Percentiles rank a stretch among this genome's conserved stretches.
Evolutionary conservation across 495 filamentous ascomycete genomes (phyloP).

Genomic region (Hypoxylon fuscum): DNA sequence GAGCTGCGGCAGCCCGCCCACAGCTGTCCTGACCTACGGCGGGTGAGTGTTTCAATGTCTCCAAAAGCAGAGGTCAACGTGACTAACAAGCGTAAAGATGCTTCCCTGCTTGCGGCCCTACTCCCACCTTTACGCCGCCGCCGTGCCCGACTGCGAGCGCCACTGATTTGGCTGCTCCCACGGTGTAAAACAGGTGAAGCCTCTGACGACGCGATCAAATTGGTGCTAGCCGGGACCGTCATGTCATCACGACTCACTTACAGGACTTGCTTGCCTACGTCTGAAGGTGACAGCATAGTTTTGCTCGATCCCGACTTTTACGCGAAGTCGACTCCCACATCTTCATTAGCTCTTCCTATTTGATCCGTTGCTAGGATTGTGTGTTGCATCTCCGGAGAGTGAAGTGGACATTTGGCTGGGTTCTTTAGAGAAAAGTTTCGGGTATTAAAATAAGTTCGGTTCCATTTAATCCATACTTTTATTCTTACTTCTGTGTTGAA

Average conservation of each 20-base stretch:
- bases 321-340: background rate
- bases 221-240: background rate
- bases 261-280: no score
- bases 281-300: no score
- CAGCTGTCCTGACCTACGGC: slow-evolving; percentile 39
- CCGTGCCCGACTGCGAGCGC: slow-evolving; percentile 29
- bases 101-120: slow-evolving; percentile 34
- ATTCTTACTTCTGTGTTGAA: background rate
- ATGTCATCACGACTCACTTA: no score
- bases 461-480: background rate
- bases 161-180: background rate
- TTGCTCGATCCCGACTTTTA: no score
- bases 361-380: background rate
- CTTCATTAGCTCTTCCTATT: background rate
- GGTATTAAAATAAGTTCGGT: slow-evolving; percentile 6
- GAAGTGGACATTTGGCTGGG: background rate
- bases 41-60: slow-evolving; percentile 23
- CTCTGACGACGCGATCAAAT: background rate
- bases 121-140: slow-evolving; percentile 35
- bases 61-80: background rate
- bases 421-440: background rate
- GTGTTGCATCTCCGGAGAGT: background rate
- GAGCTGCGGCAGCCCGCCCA: slow-evolving; percentile 40
- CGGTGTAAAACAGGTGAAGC: background rate
- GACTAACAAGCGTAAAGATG: slow-evolving; percentile 29